Evolutionary conservation across 805 yeast species (phyloP).

Genomic region (Wickerhamiella australiensis): DNA sequence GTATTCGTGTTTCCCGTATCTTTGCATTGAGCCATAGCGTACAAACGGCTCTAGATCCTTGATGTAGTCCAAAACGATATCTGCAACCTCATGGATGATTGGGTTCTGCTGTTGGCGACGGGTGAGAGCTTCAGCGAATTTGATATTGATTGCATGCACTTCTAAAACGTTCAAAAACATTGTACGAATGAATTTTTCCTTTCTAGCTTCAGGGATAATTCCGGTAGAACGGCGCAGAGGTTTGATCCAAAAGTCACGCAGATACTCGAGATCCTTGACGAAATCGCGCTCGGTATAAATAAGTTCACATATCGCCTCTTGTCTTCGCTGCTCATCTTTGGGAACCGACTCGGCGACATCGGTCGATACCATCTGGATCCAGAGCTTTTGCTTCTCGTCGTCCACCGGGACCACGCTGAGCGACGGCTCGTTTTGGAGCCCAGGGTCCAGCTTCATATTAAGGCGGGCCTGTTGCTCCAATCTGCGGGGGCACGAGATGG

Average conservation of each 20-base stretch:
- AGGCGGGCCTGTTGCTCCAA: slow-evolving; percentile 90
- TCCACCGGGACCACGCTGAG: slow-evolving; percentile 42
- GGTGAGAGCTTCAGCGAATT: slow-evolving; percentile 79
- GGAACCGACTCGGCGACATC: slow-evolving; percentile 65
- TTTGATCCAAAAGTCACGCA: slow-evolving; percentile 87
- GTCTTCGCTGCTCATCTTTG: slow-evolving; percentile 79
- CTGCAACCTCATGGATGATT: slow-evolving; percentile 76
- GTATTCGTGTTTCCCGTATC: slow-evolving; percentile 88
- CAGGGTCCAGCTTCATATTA: slow-evolving; percentile 79
- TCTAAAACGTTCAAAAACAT: slow-evolving; percentile 87
- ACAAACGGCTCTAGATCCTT: slow-evolving; percentile 87
- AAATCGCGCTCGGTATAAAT: slow-evolving; percentile 90
- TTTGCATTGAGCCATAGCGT: slow-evolving; percentile 85
- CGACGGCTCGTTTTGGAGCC: slow-evolving; percentile 58
- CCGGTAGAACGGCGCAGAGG: slow-evolving; percentile 78
- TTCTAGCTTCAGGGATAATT: slow-evolving; percentile 75
- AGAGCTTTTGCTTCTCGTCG: slow-evolving; percentile 69
- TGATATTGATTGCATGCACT: slow-evolving; percentile 67
- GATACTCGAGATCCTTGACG: slow-evolving; percentile 84
- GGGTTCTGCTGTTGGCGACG: slow-evolving; percentile 78
- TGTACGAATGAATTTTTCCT: slow-evolving; percentile 82
- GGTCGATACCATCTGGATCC: slow-evolving; percentile 87
- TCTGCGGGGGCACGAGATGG: slow-evolving; percentile 92
- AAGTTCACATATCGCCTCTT: slow-evolving; percentile 88
- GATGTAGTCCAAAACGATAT: slow-evolving; percentile 69